Evolutionary conservation across 169 alveolate species (phyloP).

Genomic region (Blepharisma undulans): DNA sequence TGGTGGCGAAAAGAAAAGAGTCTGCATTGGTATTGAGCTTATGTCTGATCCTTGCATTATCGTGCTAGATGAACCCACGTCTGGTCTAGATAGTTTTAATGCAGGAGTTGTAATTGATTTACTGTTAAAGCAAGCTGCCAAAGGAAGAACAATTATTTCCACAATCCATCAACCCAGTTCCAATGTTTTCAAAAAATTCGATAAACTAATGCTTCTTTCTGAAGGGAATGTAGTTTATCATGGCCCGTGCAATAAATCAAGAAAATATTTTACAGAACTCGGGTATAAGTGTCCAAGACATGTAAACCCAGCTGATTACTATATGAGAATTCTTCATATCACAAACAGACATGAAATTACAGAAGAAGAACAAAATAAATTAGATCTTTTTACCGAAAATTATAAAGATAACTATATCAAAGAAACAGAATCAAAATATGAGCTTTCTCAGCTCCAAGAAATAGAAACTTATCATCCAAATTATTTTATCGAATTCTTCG

Average conservation of each 20-base stretch:
- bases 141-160: slow-evolving; percentile 77
- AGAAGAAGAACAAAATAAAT: slow-evolving; percentile 1
- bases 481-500: background rate
- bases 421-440: background rate
- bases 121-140: slow-evolving; percentile 68
- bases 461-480: background rate
- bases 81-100: slow-evolving; percentile 89
- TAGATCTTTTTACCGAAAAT: background rate
- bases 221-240: slow-evolving; percentile 76
- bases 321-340: slow-evolving; percentile 40
- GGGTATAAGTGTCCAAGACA: slow-evolving; percentile 66
- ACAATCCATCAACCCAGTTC: slow-evolving; percentile 86
- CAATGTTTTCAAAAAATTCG: slow-evolving; percentile 70
- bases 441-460: background rate
- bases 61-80: slow-evolving; percentile 90
- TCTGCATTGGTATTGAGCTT: slow-evolving; percentile 89
- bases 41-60: slow-evolving; percentile 88
- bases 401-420: background rate
- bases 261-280: slow-evolving; percentile 47
- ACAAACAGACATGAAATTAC: slow-evolving; percentile 68
- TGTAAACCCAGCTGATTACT: slow-evolving; percentile 70
- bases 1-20: slow-evolving; percentile 92
- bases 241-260: slow-evolving; percentile 43
- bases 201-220: slow-evolving; percentile 69
- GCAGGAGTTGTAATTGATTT: slow-evolving; percentile 76